Base-by-base conservation (phyloP, 768 basidiomycete species). In the Gymnopilus dilepis region DNA sequence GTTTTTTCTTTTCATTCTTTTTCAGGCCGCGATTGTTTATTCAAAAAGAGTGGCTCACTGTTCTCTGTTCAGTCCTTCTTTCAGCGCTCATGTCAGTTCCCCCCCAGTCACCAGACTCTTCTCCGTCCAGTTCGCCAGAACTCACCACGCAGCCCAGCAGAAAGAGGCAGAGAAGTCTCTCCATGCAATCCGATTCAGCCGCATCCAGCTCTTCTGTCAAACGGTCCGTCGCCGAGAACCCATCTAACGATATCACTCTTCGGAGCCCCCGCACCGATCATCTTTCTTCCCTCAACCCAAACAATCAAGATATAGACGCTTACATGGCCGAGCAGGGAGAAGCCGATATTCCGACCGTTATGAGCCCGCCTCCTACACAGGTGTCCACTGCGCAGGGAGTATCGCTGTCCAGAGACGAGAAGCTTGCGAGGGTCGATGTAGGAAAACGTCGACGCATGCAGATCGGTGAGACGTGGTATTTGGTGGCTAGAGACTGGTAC, bases 161-260 rank as follows among this genome's bases (percentile, higher is more conserved):
- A 69, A 91, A 91, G 78, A 81, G 90, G 73, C 88, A 89, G 71
- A 86, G 91, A 69, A 90, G 88, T 64, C 81, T 78, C 67, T 92
- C 91, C 37, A 89, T 89, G 86, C 81, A 89, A 71, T 91, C 91
- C 47, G 85, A 86, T 71, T 91, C 90, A 51, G 85, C 84, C 67
- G 78, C 82, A 58, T 87, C 87, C 60, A 84, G 84, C 26, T 87
- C 90, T 24, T 94, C 91, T 28, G 79, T 87, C 62, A 96, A 95
- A 79, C 89, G 94, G 64, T 84, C 91, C 19, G 85, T 85, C 58
- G 91, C 92, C 22, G 90, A 92, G 71, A 86, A 82, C 52, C 81
- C 82, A 62, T 70, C 80, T 61, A 73, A 77, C 60, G 80, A 85
- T 62, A 73, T 76, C 51, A 62, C 69, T 43, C 55, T 73, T 65